Evolutionary conservation across 345 rosid genomes (phyloP).

Genomic region (Excoecaria agallocha): DNA sequence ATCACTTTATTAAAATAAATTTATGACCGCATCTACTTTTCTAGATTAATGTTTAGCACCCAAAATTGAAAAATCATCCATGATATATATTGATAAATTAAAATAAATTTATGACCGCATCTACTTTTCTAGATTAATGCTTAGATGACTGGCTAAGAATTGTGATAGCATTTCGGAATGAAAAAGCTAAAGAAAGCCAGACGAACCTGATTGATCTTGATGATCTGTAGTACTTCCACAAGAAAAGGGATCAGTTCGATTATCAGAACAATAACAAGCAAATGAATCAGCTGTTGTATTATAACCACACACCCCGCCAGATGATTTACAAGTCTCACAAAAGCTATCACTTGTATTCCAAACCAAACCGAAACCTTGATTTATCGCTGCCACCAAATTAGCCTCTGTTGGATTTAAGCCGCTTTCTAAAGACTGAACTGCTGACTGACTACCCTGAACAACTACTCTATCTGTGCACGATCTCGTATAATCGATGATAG

Average conservation of each 20-base stretch:
- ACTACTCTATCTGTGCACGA: slow-evolving; percentile 10
- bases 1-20: no score
- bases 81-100: no score
- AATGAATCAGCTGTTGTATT: background rate
- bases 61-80: no score
- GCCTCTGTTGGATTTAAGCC: rapidly evolving
- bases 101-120: no score
- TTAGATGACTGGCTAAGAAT: no score
- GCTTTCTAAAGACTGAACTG: rapidly evolving
- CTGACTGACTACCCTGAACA: slow-evolving; percentile 5
- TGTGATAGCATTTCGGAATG: no score
- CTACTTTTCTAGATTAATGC: no score
- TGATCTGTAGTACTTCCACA: background rate
- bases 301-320: slow-evolving; percentile 40
- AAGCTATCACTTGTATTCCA: slow-evolving; percentile 16
- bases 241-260: background rate
- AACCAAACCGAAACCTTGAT: slow-evolving; percentile 25
- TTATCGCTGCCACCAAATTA: slow-evolving; percentile 14
- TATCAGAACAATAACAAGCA: slow-evolving; percentile 21
- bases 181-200: no score
- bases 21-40: no score
- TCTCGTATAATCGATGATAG: background rate
- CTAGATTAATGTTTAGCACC: no score
- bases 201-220: no score
- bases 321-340: slow-evolving; percentile 10